Conservation (phyloP, 1,284 basidiomycete genomes). For the Pseudozyma pruni region DNA sequence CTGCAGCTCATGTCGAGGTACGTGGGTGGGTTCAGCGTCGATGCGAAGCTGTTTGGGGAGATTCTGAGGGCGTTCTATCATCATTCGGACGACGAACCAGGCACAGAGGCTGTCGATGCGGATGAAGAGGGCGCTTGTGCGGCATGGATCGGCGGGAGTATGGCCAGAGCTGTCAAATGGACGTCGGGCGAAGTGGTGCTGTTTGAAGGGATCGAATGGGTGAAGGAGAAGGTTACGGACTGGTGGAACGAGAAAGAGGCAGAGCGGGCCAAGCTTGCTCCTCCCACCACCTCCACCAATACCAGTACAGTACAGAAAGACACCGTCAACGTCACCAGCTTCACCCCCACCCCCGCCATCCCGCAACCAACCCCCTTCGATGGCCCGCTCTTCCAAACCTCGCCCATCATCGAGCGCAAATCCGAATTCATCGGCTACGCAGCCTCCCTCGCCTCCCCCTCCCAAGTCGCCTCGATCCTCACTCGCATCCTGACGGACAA, state of each 20-base stretch:
- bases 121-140: conserved; percentile 10
- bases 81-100: conserved; percentile 12
- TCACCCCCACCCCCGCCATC: not conserved
- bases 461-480: conserved; percentile 59
- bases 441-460: conserved; percentile 48
- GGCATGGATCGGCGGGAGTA: conserved; percentile 18
- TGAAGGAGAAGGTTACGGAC: conserved; percentile 52
- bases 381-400: conserved; percentile 45
- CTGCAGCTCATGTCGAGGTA: conserved; percentile 62
- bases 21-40: conserved; percentile 60
- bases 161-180: conserved; percentile 49
- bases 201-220: conserved; percentile 67
- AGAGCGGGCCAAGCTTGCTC: conserved; percentile 2
- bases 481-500: conserved; percentile 53
- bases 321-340: conserved; percentile 4
- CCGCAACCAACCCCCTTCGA: conserved; percentile 7
- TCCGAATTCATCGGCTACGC: conserved; percentile 67
- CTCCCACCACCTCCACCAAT: not conserved
- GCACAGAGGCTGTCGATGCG: conserved; percentile 2
- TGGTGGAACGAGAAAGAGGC: conserved; percentile 52
- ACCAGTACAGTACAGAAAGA: not conserved
- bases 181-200: conserved; percentile 55
- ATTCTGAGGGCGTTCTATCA: conserved; percentile 60
- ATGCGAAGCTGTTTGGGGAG: conserved; percentile 59
- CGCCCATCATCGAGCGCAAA: conserved; percentile 65